These are phyloP conservation scores for Aechmea fasciata DNA, from an alignment of 176 grass and related monocot species.

Conservation along the genomic window DNA sequence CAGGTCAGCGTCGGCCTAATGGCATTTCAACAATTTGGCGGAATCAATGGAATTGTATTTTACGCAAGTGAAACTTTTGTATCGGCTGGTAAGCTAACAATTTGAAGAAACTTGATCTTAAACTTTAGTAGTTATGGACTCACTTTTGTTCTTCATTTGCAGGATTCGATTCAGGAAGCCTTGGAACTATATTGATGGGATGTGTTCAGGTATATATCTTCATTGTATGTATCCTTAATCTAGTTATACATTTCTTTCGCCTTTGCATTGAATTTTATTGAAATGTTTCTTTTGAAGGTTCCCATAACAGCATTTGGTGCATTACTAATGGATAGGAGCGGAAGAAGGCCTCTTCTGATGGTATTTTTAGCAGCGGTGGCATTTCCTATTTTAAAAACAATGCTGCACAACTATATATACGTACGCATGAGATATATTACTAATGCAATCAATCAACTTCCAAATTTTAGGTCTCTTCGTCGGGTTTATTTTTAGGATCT, in stretches of 20 bases:
- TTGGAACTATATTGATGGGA: conserved; percentile 48
- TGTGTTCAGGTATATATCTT: conserved; percentile 35
- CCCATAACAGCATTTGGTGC: conserved; percentile 38
- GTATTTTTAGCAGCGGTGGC: conserved; percentile 7
- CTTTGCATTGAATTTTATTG: not conserved
- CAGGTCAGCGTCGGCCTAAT: conserved; percentile 46
- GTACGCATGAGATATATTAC: not conserved
- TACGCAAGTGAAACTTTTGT: conserved; percentile 57
- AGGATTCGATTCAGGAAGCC: conserved; percentile 52
- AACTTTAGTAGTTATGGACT: not conserved
- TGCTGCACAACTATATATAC: not conserved
- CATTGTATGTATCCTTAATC: not conserved
- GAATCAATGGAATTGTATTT: conserved; percentile 57
- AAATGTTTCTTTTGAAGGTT: conserved; percentile 16
- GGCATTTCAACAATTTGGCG: conserved; percentile 59
- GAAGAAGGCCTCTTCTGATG: conserved; percentile 46
- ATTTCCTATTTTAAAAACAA: not conserved
- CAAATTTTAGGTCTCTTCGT: conserved; percentile 36
- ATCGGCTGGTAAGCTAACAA: conserved; percentile 40
- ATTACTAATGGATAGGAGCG: conserved; percentile 45
- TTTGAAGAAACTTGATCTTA: not conserved
- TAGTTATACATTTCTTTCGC: conserved; percentile 5
- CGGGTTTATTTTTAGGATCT: conserved; percentile 30
- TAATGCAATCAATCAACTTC: not conserved
- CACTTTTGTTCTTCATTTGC: conserved; percentile 1